Percentiles rank a stretch among this genome's conserved stretches.
phyloP scores from a whole-genome alignment of 2,329 filamentous ascomycete species.

The Sphaerulina vaccinii region DNA sequence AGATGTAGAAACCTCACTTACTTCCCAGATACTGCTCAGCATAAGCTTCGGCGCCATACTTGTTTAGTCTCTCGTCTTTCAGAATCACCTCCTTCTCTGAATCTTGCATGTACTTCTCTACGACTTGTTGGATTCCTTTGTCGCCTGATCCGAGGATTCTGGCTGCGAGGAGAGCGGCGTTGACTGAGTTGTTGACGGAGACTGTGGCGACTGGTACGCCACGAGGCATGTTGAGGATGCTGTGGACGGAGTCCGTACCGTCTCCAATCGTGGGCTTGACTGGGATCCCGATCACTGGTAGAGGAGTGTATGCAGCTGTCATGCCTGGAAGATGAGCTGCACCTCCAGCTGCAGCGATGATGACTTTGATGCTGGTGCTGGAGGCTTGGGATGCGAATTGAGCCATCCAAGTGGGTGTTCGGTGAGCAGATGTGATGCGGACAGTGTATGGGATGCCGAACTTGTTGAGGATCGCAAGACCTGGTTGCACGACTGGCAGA shows the following conservation, averaged over 20 bases:
- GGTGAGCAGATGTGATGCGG: constrained; percentile 72
- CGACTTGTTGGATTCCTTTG: constrained; percentile 54
- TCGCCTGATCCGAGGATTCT: constrained; percentile 47
- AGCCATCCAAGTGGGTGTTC: constrained; percentile 51
- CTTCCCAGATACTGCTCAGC: constrained; percentile 31
- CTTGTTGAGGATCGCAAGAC: constrained; percentile 64
- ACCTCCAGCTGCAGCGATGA: constrained; percentile 52
- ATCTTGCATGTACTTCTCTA: constrained; percentile 61
- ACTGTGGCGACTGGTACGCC: constrained; percentile 45
- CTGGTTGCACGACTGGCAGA: constrained; percentile 64
- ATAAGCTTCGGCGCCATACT: constrained; percentile 47
- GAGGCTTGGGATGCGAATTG: constrained; percentile 45
- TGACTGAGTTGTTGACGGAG: constrained; percentile 48
- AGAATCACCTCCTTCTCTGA: constrained; percentile 60
- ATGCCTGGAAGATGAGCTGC: constrained; percentile 54
- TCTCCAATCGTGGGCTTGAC: constrained; percentile 52
- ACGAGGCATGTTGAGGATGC: constrained; percentile 53
- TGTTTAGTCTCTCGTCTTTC: constrained; percentile 53
- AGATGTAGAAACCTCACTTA: constrained; percentile 23
- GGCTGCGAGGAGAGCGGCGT: constrained; percentile 49
- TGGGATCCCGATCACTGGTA: constrained; percentile 53
- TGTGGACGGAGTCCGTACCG: constrained; percentile 51
- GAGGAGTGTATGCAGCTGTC: constrained; percentile 50
- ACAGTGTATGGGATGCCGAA: constrained; percentile 71
- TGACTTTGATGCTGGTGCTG: constrained; percentile 42